A percentile compares a stretch with the other conserved stretches of the same genome.
Conservation (phyloP, 805 yeast genomes). For the Yarrowia sp. region DNA sequence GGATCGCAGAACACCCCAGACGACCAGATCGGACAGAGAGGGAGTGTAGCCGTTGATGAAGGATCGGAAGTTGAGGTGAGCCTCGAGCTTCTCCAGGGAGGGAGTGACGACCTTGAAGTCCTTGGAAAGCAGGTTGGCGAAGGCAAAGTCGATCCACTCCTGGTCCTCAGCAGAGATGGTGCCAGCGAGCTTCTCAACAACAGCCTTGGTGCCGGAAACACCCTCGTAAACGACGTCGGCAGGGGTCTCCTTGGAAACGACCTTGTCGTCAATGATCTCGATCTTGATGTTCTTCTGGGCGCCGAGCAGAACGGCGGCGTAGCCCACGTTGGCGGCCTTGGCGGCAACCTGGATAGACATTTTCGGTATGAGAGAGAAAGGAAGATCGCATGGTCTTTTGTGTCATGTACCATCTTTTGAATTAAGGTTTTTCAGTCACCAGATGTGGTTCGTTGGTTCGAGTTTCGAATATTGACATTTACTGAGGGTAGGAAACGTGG, state of each 20-base stretch:
- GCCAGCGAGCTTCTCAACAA: constrained; percentile 18
- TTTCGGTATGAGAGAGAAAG: background rate
- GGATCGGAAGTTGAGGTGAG: constrained; percentile 81
- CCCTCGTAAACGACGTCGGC: constrained; percentile 30
- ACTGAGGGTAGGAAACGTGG: too few relatives aligned
- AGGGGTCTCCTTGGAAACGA: constrained; percentile 35
- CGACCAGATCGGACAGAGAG: constrained; percentile 76
- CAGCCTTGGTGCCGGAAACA: constrained; percentile 2
- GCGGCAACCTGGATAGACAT: constrained; percentile 64
- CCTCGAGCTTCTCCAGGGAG: constrained; percentile 75
- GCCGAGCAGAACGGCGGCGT: constrained; percentile 74
- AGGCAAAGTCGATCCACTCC: constrained; percentile 67
- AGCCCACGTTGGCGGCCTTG: constrained; percentile 81
- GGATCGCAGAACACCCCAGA: constrained; percentile 93
- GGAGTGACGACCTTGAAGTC: constrained; percentile 83
- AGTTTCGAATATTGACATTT: too few relatives aligned
- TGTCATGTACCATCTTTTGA: background rate
- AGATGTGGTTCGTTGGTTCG: too few relatives aligned
- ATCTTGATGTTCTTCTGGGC: constrained; percentile 62
- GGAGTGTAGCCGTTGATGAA: constrained; percentile 66
- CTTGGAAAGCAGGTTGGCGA: constrained; percentile 67
- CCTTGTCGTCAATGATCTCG: constrained; percentile 42
- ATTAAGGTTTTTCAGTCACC: background rate
- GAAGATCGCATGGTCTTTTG: background rate
- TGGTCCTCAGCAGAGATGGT: constrained; percentile 42